These are phyloP conservation scores for Nemania serpens DNA, from an alignment of 2,329 filamentous ascomycete genomes.

Conservation along the genomic window DNA sequence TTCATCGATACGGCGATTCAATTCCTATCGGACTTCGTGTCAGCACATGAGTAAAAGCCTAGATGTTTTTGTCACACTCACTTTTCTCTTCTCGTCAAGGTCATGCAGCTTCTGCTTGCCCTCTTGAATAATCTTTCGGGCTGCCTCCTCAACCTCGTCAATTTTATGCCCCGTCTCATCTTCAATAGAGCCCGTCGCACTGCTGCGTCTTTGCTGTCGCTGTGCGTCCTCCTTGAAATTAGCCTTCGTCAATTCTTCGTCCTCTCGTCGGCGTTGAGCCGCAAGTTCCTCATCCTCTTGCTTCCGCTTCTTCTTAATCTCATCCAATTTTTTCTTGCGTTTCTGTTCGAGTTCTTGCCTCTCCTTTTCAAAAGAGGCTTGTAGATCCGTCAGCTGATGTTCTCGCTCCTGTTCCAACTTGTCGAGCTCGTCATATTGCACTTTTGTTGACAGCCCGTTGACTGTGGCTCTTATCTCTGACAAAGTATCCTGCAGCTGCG, in stretches of 20 bases:
- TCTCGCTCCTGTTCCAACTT: constrained; percentile 47
- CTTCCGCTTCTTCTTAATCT: constrained; percentile 44
- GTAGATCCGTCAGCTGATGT: constrained; percentile 41
- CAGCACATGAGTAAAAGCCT: not conserved
- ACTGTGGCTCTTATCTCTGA: constrained; percentile 47
- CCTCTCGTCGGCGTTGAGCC: constrained; percentile 43
- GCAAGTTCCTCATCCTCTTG: constrained; percentile 49
- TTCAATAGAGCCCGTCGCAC: constrained; percentile 41
- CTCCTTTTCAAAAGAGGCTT: constrained; percentile 41
- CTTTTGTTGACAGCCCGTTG: constrained; percentile 39
- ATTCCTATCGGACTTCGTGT: constrained; percentile 40
- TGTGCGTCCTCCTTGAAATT: constrained; percentile 41
- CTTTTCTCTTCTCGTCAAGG: constrained; percentile 44
- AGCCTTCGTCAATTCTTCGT: constrained; percentile 41
- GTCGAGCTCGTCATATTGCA: constrained; percentile 45
- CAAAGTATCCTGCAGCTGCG: constrained; percentile 50
- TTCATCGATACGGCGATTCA: constrained; percentile 51
- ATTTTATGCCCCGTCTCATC: constrained; percentile 45
- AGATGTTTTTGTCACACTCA: constrained; percentile 26
- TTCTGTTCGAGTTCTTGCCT: constrained; percentile 38
- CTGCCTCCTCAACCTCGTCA: constrained; percentile 43
- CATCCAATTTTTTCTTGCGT: constrained; percentile 40
- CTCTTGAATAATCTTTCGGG: constrained; percentile 37
- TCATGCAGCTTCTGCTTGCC: constrained; percentile 41
- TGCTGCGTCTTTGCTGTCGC: constrained; percentile 38